A percentile compares a stretch with the other conserved stretches of the same genome.
These are phyloP conservation scores for Aspergillus pseudoglaucus DNA, from an alignment of 2,329 filamentous ascomycete species.

Conservation along the genomic window DNA sequence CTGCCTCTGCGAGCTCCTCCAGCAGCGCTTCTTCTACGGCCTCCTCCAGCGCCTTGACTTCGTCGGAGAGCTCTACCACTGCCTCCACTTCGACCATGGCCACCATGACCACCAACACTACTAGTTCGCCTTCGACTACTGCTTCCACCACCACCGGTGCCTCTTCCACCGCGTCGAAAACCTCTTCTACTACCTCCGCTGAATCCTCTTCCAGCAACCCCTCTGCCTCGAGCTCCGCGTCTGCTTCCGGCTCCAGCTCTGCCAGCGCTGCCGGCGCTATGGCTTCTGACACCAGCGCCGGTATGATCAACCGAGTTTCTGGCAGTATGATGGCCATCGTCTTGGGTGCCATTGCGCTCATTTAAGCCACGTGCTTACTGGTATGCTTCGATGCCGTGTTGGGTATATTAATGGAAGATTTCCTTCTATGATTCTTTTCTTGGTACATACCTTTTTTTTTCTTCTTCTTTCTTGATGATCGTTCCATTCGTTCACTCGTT, in stretches of 20 bases:
- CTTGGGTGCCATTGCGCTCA: constrained; percentile 26
- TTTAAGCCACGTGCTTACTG: constrained; percentile 19
- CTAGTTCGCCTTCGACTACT: constrained; percentile 16
- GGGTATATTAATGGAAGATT: background rate
- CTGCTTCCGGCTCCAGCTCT: constrained; percentile 15
- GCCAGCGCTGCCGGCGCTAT: constrained; percentile 15
- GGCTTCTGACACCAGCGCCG: constrained; percentile 26
- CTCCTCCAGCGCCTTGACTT: constrained; percentile 17
- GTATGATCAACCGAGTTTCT: constrained; percentile 27
- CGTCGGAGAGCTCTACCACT: constrained; percentile 14
- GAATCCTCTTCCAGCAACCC: constrained; percentile 15
- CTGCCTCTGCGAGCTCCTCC: constrained; percentile 21
- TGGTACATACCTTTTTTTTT: constrained; percentile 2
- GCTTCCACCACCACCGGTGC: constrained; percentile 15
- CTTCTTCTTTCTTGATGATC: background rate
- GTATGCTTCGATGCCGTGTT: background rate
- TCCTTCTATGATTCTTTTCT: background rate
- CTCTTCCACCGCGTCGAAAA: constrained; percentile 10
- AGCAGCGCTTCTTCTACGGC: constrained; percentile 11
- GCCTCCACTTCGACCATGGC: constrained; percentile 7
- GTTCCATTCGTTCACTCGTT: constrained; percentile 1
- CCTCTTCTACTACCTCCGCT: constrained; percentile 13
- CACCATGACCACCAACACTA: constrained; percentile 18
- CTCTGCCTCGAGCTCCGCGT: constrained; percentile 15
- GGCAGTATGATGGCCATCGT: constrained; percentile 30